These are phyloP conservation scores for Tulasnella sp. DNA, from an alignment of 768 basidiomycete species.

Conservation along the genomic window DNA sequence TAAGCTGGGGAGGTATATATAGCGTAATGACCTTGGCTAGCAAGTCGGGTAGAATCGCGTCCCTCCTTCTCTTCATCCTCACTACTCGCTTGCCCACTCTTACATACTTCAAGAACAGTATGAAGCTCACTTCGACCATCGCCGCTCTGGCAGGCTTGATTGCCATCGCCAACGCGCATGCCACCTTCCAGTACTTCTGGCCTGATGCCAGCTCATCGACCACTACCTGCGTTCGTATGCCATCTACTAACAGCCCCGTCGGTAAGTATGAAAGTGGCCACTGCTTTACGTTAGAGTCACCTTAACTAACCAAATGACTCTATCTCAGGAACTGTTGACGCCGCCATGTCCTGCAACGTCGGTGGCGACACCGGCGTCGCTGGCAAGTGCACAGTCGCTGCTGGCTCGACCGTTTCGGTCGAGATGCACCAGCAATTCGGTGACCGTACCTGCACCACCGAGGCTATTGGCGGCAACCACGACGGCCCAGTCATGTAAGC, in stretches of 20 bases:
- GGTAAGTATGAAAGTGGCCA: neutral
- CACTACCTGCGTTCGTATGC: slow-evolving; percentile 45
- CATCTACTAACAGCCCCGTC: slow-evolving; percentile 47
- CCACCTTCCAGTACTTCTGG: slow-evolving; percentile 55
- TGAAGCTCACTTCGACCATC: neutral
- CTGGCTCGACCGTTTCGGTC: slow-evolving; percentile 33
- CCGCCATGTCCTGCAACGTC: slow-evolving; percentile 52
- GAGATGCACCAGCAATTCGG: slow-evolving; percentile 54
- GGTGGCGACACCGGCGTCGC: slow-evolving; percentile 35
- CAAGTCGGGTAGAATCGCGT: neutral
- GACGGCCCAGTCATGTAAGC: slow-evolving; percentile 44
- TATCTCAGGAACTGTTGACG: neutral
- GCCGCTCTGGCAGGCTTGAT: slow-evolving; percentile 17
- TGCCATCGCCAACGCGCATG: slow-evolving; percentile 42
- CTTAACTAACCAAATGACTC: neutral
- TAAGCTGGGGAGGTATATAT: neutral
- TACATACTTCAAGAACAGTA: neutral
- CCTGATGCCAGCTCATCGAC: slow-evolving; percentile 46
- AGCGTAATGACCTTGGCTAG: neutral
- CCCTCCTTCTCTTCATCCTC: neutral
- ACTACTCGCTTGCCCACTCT: neutral
- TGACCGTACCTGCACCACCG: slow-evolving; percentile 45
- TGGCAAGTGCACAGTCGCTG: slow-evolving; percentile 42
- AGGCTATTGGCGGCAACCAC: slow-evolving; percentile 52
- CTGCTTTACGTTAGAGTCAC: neutral